Conservation (phyloP, 805 yeast species). For the Yamadazyma akitaensis region DNA sequence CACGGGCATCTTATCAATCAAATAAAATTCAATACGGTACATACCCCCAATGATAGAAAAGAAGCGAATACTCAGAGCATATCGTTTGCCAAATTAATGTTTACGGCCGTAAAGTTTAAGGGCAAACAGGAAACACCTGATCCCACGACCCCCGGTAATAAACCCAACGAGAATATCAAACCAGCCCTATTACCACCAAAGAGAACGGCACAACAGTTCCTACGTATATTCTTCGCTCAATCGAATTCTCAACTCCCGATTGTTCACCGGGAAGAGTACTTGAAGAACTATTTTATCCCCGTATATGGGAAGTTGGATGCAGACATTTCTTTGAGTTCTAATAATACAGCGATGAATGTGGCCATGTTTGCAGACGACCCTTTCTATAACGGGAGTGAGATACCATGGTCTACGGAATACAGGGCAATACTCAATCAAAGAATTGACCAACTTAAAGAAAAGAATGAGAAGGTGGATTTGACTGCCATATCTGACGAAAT, state of each 20-base stretch:
- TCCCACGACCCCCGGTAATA: slow-evolving; percentile 3
- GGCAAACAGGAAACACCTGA: slow-evolving; percentile 13
- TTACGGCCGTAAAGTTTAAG: slow-evolving; percentile 68
- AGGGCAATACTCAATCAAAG: slow-evolving; percentile 25
- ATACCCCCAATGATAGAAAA: slow-evolving; percentile 2
- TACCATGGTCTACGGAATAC: slow-evolving; percentile 48
- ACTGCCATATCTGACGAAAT: slow-evolving; percentile 33
- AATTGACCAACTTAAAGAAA: slow-evolving; percentile 5
- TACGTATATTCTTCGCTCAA: slow-evolving; percentile 69
- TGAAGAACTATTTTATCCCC: slow-evolving; percentile 66
- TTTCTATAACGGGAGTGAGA: slow-evolving; percentile 21
- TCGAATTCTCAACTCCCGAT: slow-evolving; percentile 83
- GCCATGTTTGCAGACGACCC: slow-evolving; percentile 16
- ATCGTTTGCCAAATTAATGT: slow-evolving; percentile 72
- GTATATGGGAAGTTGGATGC: slow-evolving; percentile 68
- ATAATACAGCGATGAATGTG: slow-evolving; percentile 46
- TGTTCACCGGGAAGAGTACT: slow-evolving; percentile 75
- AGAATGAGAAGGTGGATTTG: slow-evolving; percentile 22
- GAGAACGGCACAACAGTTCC: slow-evolving; percentile 60
- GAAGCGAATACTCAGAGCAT: slow-evolving; percentile 26
- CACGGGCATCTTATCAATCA: slow-evolving; percentile 9
- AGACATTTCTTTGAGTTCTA: slow-evolving; percentile 55
- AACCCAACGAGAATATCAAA: slow-evolving; percentile 10
- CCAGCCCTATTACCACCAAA: slow-evolving; percentile 67
- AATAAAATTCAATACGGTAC: slow-evolving; percentile 12